Evolutionary conservation across 441 rosid genomes (phyloP).

Genomic region (Eugenia klotzschiana): DNA sequence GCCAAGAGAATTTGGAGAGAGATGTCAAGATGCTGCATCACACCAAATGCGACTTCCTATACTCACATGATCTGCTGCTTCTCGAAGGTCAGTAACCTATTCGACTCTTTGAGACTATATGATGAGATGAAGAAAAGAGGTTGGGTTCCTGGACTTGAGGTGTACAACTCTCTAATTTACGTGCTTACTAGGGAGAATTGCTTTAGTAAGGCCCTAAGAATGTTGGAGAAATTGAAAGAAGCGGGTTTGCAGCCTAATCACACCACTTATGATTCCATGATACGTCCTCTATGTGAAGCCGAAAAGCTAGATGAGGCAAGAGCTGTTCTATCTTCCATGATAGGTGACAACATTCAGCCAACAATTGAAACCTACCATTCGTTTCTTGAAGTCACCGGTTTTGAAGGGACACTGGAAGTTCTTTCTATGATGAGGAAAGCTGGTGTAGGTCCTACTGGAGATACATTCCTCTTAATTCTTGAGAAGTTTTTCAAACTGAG

Average conservation of each 20-base stretch:
- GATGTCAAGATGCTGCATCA: conserved; percentile 54
- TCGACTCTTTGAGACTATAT: conserved; percentile 62
- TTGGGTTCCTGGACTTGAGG: conserved; percentile 40
- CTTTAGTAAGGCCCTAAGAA: conserved; percentile 44
- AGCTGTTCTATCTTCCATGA: conserved; percentile 44
- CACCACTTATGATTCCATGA: conserved; percentile 53
- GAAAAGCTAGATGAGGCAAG: conserved; percentile 45
- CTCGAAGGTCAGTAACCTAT: conserved; percentile 67
- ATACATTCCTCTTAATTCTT: conserved; percentile 48
- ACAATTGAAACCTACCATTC: conserved; percentile 64
- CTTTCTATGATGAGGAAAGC: conserved; percentile 41
- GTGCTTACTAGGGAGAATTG: conserved; percentile 60
- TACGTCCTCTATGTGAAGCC: conserved; percentile 48
- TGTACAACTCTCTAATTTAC: conserved; percentile 58
- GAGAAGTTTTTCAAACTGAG: conserved; percentile 34
- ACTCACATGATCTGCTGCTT: conserved; percentile 65
- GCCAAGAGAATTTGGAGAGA: conserved; percentile 84
- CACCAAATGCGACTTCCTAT: conserved; percentile 52
- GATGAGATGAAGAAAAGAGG: conserved; percentile 86
- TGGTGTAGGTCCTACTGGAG: conserved; percentile 44
- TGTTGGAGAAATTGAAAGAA: conserved; percentile 45
- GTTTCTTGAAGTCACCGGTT: conserved; percentile 29
- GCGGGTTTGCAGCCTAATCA: conserved; percentile 45
- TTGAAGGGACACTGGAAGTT: conserved; percentile 38
- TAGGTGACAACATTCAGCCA: conserved; percentile 30